Conservation (phyloP, 148 eudicot genomes). For the Bassia scoparia region DNA sequence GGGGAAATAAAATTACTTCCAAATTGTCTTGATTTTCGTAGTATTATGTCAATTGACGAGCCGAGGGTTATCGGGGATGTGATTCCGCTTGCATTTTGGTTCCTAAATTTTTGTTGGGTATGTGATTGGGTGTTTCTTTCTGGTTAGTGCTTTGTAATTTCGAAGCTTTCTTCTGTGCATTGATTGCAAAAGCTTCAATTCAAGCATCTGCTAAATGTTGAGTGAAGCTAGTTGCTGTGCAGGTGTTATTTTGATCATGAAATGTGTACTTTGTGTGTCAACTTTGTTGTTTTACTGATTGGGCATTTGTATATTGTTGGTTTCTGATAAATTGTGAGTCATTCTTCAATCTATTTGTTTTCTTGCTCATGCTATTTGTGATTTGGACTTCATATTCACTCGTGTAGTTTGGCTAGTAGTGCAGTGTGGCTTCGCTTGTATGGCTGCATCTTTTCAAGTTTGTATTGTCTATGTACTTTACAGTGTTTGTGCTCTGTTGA, state of each 20-base stretch:
- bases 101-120: slow-evolving; percentile 20
- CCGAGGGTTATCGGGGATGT: neutral
- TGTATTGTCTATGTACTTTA: neutral
- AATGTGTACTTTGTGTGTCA: neutral
- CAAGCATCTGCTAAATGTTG: neutral
- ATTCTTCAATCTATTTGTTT: neutral
- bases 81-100: slow-evolving; percentile 1
- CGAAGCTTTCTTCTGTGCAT: slow-evolving; percentile 26
- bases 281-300: neutral
- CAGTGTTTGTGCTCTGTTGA: neutral
- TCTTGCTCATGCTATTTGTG: neutral
- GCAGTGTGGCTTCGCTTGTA: neutral
- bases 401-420: slow-evolving; percentile 6
- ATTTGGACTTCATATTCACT: neutral
- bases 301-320: neutral
- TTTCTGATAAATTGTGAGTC: neutral
- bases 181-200: slow-evolving; percentile 3
- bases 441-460: neutral
- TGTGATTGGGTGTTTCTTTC: slow-evolving; percentile 12
- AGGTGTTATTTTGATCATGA: slow-evolving; percentile 17
- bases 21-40: slow-evolving; percentile 8
- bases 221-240: slow-evolving; percentile 11
- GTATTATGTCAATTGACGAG: slow-evolving; percentile 10
- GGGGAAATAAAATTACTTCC: slow-evolving; percentile 16
- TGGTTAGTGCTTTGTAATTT: slow-evolving; percentile 2